Evolutionary conservation across 164 flowering plant genomes (phyloP), one percentile per base, ranked within the genome.

Genomic region (Stephania japonica): DNA sequence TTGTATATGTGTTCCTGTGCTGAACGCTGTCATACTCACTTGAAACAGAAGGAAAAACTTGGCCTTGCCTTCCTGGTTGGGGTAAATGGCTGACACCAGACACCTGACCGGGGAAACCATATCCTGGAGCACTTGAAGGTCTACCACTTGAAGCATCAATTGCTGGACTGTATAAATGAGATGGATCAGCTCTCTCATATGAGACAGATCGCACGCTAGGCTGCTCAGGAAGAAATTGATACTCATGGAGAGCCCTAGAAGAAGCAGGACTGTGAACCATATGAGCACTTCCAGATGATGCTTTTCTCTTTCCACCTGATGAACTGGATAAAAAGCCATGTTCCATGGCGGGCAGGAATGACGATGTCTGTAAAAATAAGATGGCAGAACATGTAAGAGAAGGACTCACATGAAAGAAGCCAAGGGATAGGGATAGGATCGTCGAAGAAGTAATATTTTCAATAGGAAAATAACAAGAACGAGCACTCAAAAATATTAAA

Each of bases 171-270:
- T 87, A 83, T 56, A 74, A 83, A 74, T 84, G 83, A 53, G 92
- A 83, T 62, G 90, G 81, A 19, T 76, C 74, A 78, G 74, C 82
- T 80, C 90, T 88, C 71, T 88, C 94, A 78, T 84, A 83, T 21
- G 85, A 23, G 7, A 90, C 95, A 72, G 83, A 72, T 80, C 89
- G 85, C n/a, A 87, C 83, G 75, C 86, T 84, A 69, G 98, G 94
- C 78, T 89, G 92, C 86, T 91, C 93, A 8, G 95, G 98, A 75
- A 93, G 92, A 86, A 93, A 93, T 73, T 93, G 93, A 75, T 91
- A 91, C 70, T 93, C 98, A 75, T 85, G 97, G 61, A 86, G 76
- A 72, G 86, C 81, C 83, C 91, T 87, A 19, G 86, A 62, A 68
- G 78, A 73, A 71, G 78, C 65, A 67, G 80, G 82, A 53, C 80